Conservation (phyloP, 148 eudicot species). For the Chenopodium berlandieri region DNA sequence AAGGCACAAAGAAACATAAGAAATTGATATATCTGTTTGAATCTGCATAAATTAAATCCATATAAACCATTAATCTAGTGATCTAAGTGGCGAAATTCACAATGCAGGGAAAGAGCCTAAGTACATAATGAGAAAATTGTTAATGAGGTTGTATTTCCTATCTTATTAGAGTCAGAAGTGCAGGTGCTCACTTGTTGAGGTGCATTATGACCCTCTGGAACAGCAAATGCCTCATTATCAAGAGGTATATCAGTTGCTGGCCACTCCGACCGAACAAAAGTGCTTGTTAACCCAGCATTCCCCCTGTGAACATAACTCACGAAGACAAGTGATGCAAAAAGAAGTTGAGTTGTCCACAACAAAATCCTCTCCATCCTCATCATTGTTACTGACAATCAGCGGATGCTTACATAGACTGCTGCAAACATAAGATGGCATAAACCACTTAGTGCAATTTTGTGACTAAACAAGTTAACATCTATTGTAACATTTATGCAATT, state of each 20-base stretch:
- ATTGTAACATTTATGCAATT: not conserved
- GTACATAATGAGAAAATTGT: not conserved
- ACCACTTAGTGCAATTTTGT: not conserved
- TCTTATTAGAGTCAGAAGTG: not conserved
- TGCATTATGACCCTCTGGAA: slow-evolving; percentile 81
- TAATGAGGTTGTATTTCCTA: not conserved
- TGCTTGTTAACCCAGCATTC: slow-evolving; percentile 70
- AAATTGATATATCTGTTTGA: not conserved
- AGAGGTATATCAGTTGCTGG: slow-evolving; percentile 88
- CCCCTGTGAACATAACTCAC: slow-evolving; percentile 44
- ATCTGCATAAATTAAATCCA: not conserved
- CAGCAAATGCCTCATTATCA: slow-evolving; percentile 68
- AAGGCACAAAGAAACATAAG: not conserved
- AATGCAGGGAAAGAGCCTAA: not conserved
- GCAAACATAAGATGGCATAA: slow-evolving; percentile 11
- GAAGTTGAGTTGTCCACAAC: slow-evolving; percentile 33
- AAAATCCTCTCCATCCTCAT: slow-evolving; percentile 38
- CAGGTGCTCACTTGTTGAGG: slow-evolving; percentile 79
- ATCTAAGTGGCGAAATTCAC: not conserved
- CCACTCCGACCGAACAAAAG: slow-evolving; percentile 67
- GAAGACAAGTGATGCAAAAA: slow-evolving; percentile 41
- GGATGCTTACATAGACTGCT: slow-evolving; percentile 20
- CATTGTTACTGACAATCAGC: slow-evolving; percentile 29
- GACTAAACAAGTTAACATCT: not conserved
- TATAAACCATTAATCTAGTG: not conserved